phyloP scores from a whole-genome alignment of 306 rosid species.

The Trifolium repens region DNA sequence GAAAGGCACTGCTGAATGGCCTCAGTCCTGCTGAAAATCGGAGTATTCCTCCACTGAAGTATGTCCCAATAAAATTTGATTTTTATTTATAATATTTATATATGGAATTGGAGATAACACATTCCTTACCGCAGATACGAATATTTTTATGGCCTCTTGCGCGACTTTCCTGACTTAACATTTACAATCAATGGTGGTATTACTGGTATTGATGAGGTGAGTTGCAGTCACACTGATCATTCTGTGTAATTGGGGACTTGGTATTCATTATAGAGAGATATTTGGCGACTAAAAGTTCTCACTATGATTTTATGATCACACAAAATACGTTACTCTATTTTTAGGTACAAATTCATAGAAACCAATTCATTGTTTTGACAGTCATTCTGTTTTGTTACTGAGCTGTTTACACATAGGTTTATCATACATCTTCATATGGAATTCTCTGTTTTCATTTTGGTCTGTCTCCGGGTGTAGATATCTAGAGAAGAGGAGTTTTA shows the following conservation, averaged over 20 bases:
- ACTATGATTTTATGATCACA: constrained; percentile 6
- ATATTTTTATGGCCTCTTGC: constrained; percentile 87
- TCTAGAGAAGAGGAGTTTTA: constrained; percentile 16
- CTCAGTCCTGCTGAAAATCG: constrained; percentile 98
- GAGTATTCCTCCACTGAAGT: constrained; percentile 92
- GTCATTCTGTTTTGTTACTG: background rate
- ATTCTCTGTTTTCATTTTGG: constrained; percentile 15
- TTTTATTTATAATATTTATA: constrained; percentile 32
- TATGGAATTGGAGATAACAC: constrained; percentile 29
- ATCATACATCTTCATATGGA: background rate
- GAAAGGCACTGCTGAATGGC: constrained; percentile 95
- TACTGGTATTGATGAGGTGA: constrained; percentile 82
- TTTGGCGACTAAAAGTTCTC: background rate
- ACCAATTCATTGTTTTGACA: background rate
- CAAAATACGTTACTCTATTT: too few relatives aligned
- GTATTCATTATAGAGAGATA: constrained; percentile 16
- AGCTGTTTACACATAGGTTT: constrained; percentile 1
- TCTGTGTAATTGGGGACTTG: constrained; percentile 29
- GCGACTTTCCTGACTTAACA: constrained; percentile 95
- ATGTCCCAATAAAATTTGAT: constrained; percentile 39
- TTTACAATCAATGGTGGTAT: constrained; percentile 98
- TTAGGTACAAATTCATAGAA: background rate
- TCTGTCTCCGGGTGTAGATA: constrained; percentile 2
- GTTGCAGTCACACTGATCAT: constrained; percentile 33
- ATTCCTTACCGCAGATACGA: constrained; percentile 69